These are phyloP conservation scores for Rhizomucor miehei DNA, from an alignment of 371 early-diverging fungal species.

Conservation along the genomic window DNA sequence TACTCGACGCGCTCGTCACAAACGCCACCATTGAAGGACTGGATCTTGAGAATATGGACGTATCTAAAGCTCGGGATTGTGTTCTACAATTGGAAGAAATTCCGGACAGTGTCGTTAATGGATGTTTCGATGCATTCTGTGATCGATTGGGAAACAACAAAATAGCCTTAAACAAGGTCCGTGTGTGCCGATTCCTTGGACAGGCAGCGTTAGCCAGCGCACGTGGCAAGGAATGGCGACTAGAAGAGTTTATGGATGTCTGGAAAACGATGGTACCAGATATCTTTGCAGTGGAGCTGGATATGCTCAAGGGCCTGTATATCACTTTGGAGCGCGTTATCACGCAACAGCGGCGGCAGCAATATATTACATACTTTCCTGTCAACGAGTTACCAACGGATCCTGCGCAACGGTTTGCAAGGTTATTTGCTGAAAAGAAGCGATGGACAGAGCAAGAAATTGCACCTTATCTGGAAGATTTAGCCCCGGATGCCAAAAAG, in stretches of 20 bases:
- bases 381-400: constrained; percentile 44
- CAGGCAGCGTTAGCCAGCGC: constrained; percentile 22
- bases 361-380: constrained; percentile 49
- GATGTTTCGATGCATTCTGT: constrained; percentile 29
- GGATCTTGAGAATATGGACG: constrained; percentile 17
- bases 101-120: constrained; percentile 26
- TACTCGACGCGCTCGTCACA: constrained; percentile 36
- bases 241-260: constrained; percentile 40
- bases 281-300: constrained; percentile 30
- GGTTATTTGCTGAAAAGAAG: constrained; percentile 46
- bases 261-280: constrained; percentile 39
- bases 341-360: constrained; percentile 14
- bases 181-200: constrained; percentile 41
- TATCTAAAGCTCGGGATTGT: constrained; percentile 23
- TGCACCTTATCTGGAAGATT: constrained; percentile 45
- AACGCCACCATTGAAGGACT: constrained; percentile 23
- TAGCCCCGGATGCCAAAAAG: constrained; percentile 50
- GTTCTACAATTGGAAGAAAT: constrained; percentile 26
- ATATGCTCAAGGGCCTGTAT: constrained; percentile 33
- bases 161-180: constrained; percentile 20
- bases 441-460: constrained; percentile 55
- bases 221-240: constrained; percentile 44
- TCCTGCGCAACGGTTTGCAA: constrained; percentile 50
- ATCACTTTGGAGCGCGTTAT: constrained; percentile 15
- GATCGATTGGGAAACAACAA: constrained; percentile 2